These are phyloP conservation scores for Fusarium sp. DNA, from an alignment of 2,329 filamentous ascomycete species.

Conservation along the genomic window DNA sequence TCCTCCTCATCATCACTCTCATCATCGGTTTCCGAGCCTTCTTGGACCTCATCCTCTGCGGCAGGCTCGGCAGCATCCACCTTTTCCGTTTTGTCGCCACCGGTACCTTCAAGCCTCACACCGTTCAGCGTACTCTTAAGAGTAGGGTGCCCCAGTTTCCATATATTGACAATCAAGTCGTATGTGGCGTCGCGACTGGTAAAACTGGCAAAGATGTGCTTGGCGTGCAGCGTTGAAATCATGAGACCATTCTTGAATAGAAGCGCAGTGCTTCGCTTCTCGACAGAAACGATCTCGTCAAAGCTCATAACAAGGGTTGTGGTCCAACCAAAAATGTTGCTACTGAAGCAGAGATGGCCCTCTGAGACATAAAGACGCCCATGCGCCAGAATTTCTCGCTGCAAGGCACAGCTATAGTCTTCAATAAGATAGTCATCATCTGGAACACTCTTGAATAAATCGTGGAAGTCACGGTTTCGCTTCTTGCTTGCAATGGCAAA, in stretches of 20 bases:
- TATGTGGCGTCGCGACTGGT: slow-evolving; percentile 96
- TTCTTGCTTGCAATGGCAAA: slow-evolving; percentile 98
- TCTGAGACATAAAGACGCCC: slow-evolving; percentile 96
- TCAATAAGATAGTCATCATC: slow-evolving; percentile 98
- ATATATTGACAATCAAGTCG: slow-evolving; percentile 96
- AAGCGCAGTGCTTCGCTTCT: slow-evolving; percentile 95
- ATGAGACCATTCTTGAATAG: slow-evolving; percentile 98
- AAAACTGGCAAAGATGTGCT: slow-evolving; percentile 95
- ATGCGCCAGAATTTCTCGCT: slow-evolving; percentile 94
- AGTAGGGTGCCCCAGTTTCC: slow-evolving; percentile 95
- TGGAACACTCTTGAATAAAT: slow-evolving; percentile 93
- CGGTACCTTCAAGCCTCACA: slow-evolving; percentile 81
- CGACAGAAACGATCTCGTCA: slow-evolving; percentile 95
- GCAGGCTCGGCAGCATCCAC: slow-evolving; percentile 64
- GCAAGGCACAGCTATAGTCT: slow-evolving; percentile 96
- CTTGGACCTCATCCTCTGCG: slow-evolving; percentile 56
- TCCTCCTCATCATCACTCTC: slow-evolving; percentile 73
- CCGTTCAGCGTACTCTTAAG: slow-evolving; percentile 92
- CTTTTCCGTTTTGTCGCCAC: slow-evolving; percentile 93
- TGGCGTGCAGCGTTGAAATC: slow-evolving; percentile 94
- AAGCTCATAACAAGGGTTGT: slow-evolving; percentile 98
- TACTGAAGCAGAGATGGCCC: slow-evolving; percentile 97
- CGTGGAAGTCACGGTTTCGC: slow-evolving; percentile 94
- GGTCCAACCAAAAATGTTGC: slow-evolving; percentile 98
- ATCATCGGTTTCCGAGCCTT: slow-evolving; percentile 68